Evolutionary conservation across 139 green algal species (phyloP), one percentile per base, ranked within the genome.

Genomic region (Medakamo hakoo): DNA sequence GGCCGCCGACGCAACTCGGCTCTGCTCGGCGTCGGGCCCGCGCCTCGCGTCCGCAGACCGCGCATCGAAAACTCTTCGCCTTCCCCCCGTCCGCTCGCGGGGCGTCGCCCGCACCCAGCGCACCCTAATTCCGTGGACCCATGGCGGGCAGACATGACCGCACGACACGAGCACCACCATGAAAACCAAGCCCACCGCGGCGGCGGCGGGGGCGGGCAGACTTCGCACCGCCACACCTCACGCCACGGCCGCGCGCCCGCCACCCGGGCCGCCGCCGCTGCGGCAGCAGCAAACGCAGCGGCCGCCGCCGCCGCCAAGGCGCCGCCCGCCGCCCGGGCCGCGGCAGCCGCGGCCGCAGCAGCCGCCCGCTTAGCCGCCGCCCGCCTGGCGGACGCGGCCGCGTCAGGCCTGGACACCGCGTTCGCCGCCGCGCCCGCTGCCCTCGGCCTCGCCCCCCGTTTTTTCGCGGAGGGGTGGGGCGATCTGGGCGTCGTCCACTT

Each of bases 401-500:
- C n/a, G n/a, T n/a, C n/a, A n/a, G n/a, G n/a, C n/a, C 40, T 52
- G 9, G 40, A 52, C 40, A 16, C 16, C 40, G 40, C 40, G 9
- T 9, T 52, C 40, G 9, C 40, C 40, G 9, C 40, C 40, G 9
- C 16, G 9, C 40, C 40, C 40, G 9, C 40, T 16, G 40, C 40
- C 40, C 61, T 79, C 28, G 68, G 72, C 28, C 56, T 79, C 27
- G 71, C 62, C n/a, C 49, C 60, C 24, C 64, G 48, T 19, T 78
- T 72, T 48, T 80, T 80, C 55, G 55, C 57, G 30, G 1, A 72
- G 21, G 73, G 73, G 27, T 71, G 64, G 61, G 76, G 72, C 21
- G 66, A 76, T 24, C 58, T 83, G 49, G 55, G 63, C 18, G 58
- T 74, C 0, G 62, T 83, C 0, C 59, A 79, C 25, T 75, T 83